Percentiles rank a stretch among this genome's conserved stretches.
phyloP scores from a whole-genome alignment of 257 asterid genomes.

The Plectranthus barbatus region DNA sequence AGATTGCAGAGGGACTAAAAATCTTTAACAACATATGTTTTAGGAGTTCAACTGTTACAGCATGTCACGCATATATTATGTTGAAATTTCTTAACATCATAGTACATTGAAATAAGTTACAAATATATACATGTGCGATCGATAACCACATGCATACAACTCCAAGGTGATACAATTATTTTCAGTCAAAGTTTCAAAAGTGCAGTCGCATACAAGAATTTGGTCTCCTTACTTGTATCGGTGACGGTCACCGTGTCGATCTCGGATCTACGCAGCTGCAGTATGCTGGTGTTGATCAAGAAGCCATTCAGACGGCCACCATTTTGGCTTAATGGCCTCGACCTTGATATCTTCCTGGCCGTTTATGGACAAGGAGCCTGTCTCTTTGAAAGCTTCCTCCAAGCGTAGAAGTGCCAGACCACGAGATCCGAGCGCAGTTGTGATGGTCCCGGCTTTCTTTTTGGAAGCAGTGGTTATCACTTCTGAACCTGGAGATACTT shows the following conservation, averaged over 20 bases:
- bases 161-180: neutral
- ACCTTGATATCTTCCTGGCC: constrained; percentile 54
- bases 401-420: constrained; percentile 69
- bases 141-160: neutral
- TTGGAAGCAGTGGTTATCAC: constrained; percentile 41
- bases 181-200: neutral
- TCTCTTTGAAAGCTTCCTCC: constrained; percentile 50
- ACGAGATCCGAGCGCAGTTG: constrained; percentile 65
- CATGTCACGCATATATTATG: neutral
- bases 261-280: neutral
- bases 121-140: neutral
- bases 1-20: no score
- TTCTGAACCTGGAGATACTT: constrained; percentile 57
- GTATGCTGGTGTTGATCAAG: no score
- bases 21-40: no score
- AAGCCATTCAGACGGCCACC: constrained; percentile 99
- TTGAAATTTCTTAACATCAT: neutral
- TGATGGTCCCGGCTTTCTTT: constrained; percentile 58
- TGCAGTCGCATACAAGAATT: neutral
- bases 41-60: neutral
- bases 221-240: no score
- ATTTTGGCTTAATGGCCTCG: constrained; percentile 53
- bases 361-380: constrained; percentile 34
- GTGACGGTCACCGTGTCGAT: no score
- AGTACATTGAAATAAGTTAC: neutral